A percentile compares a stretch with the other conserved stretches of the same genome.
Conservation (phyloP, 2,329 filamentous ascomycete genomes). For the Harringtonia lauricola region DNA sequence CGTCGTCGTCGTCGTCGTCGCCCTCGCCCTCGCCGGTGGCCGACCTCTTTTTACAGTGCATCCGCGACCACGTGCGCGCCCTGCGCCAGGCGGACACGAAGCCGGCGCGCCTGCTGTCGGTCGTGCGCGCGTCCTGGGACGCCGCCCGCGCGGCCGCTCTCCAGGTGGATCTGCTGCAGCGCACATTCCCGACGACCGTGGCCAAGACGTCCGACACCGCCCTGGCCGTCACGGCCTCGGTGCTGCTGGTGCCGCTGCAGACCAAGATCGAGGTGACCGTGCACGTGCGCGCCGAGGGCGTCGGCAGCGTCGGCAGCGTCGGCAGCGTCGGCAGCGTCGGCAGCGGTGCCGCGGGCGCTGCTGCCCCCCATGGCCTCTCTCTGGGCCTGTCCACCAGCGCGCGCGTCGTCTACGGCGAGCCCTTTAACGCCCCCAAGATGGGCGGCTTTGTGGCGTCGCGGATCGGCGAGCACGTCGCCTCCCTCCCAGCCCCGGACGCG, state of each 20-base stretch:
- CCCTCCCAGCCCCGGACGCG: neutral
- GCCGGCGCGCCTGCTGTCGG: slow-evolving; percentile 44
- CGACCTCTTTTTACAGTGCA: slow-evolving; percentile 64
- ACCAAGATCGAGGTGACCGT: slow-evolving; percentile 59
- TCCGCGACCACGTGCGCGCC: slow-evolving; percentile 55
- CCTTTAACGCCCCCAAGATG: slow-evolving; percentile 66
- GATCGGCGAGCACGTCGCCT: slow-evolving; percentile 30
- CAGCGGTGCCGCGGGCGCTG: too few species aligned
- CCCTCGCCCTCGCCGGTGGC: slow-evolving; percentile 56
- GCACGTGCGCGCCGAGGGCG: slow-evolving; percentile 29
- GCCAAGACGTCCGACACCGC: slow-evolving; percentile 52
- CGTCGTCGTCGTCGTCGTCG: too few species aligned
- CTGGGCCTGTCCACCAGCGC: slow-evolving; percentile 46
- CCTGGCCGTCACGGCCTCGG: slow-evolving; percentile 46
- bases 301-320: too few species aligned
- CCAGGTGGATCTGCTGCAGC: slow-evolving; percentile 49
- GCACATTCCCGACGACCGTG: slow-evolving; percentile 55
- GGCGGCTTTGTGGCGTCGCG: slow-evolving; percentile 54
- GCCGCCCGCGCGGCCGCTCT: slow-evolving; percentile 47
- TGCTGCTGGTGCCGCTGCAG: slow-evolving; percentile 53
- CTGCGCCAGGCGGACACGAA: slow-evolving; percentile 47
- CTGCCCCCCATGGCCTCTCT: too few species aligned
- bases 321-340: too few species aligned
- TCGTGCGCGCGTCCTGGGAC: slow-evolving; percentile 56
- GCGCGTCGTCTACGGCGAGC: slow-evolving; percentile 64